Percentiles rank a stretch among this genome's conserved stretches.
Evolutionary conservation across 179 eudicot species (phyloP).

Genomic region (Actinidia chinensis): DNA sequence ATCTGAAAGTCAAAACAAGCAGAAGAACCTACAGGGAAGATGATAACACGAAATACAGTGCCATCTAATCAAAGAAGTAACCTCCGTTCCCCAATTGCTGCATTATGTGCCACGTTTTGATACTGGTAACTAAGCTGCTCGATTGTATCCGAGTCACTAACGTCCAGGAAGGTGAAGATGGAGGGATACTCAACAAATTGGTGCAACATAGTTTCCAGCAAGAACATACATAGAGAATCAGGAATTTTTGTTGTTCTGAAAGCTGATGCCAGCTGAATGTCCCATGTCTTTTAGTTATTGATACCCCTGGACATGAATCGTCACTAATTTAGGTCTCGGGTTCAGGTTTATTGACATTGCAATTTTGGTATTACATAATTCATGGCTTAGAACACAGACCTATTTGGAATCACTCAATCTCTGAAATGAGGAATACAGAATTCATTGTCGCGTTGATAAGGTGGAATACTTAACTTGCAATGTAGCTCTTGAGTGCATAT

Average conservation of each 20-base stretch:
- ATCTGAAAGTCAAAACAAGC: slow-evolving; percentile 28
- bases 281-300: slow-evolving; percentile 86
- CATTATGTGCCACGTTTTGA: slow-evolving; percentile 96
- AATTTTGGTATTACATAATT: slow-evolving; percentile 80
- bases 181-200: slow-evolving; percentile 95
- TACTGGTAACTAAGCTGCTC: slow-evolving; percentile 87
- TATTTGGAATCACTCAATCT: slow-evolving; percentile 86
- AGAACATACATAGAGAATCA: slow-evolving; percentile 75
- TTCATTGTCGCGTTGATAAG: slow-evolving; percentile 84
- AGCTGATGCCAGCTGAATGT: slow-evolving; percentile 85
- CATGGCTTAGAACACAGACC: slow-evolving; percentile 86
- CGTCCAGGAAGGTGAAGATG: slow-evolving; percentile 97
- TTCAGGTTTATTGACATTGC: slow-evolving; percentile 89
- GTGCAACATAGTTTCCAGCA: slow-evolving; percentile 94
- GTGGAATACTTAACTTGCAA: slow-evolving; percentile 33
- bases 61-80: slow-evolving; percentile 29
- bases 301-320: slow-evolving; percentile 90
- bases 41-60: slow-evolving; percentile 26
- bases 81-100: slow-evolving; percentile 93
- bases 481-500: neutral
- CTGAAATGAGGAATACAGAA: slow-evolving; percentile 80
- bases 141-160: slow-evolving; percentile 89
- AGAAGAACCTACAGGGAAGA: slow-evolving; percentile 31
- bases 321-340: slow-evolving; percentile 78
- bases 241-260: slow-evolving; percentile 73